Base-by-base conservation (phyloP, 2,329 filamentous ascomycete species). In the Penicillium sclerotigenum region DNA sequence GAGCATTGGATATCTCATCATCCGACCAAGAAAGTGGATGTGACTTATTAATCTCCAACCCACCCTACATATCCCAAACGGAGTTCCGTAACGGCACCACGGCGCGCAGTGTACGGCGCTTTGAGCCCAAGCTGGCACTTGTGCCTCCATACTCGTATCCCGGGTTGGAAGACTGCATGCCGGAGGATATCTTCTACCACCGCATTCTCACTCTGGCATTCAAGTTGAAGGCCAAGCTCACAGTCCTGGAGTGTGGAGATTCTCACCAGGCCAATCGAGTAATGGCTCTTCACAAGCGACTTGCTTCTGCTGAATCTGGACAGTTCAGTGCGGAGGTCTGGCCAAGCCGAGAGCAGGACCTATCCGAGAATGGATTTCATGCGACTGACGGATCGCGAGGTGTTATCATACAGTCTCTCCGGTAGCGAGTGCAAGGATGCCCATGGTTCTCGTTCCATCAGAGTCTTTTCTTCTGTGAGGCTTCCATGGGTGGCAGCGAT, bases 1-100 rank as follows among this genome's bases (percentile, higher is more conserved):
- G 29, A n/a, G 13, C 28, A 33, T 34, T 34, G 7, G n/a, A 5
- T n/a, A 14, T 11, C 14, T n/a, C 22, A 16, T 14, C 3, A 16
- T 9, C 49, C 28, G 24, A 22, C 10, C 36, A 31, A n/a, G 24
- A 45, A 20, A 37, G 37, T 24, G 47, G 54, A 22, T 75, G 73
- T 67, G 86, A 95, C 59, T 75, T 97, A 4, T 74, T 99, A 1
- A 83, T 94, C 34, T 89, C 89, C 1, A 99, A 99, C 67, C 94
- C 94, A 16, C 94, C 94, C 0, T 97, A 97, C 71, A 87, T 97
- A 48, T 95, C 91, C 2, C 76, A 79, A 0, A 62, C 70, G 4
- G 83, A 82, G 8, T 91, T 89, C 66, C 73, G 58, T 6, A 64
- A 79, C 37, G 80, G 74, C 37, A 83, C 83, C 18, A 91, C 88